Evolutionary conservation across 768 basidiomycete species (phyloP), one percentile per base, ranked within the genome.

Genomic region (Calocera viscosa): DNA sequence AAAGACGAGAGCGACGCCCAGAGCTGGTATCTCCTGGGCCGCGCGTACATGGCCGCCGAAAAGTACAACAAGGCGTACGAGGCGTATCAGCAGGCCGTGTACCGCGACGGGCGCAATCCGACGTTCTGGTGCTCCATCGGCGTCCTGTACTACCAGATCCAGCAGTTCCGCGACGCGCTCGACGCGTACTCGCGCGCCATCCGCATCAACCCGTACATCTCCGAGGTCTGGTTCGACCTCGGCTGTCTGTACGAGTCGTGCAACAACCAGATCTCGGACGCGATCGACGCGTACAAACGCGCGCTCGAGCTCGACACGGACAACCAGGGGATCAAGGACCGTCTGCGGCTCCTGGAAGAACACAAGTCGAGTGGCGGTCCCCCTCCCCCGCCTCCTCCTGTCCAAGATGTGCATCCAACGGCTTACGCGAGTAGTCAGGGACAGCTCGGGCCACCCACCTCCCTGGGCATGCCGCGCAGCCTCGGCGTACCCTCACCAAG

Each of bases 91-190:
- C 96, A 99, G 76, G 95, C 96, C 22, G 94, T 99, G 19, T 98
- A 98, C 77, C 90, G 95, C 65, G 96, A 99, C 73, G 96, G 95
- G 24, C 91, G 94, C 67, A 99, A 98, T 75, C 96, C 96, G 0
- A 97, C 96, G 0, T 99, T 97, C 78, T 98, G 96, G 96, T 98
- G 95, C 75, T 95, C 93, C 26, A 99, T 99, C 73, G 96, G 96
- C 60, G 96, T 99, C 0, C 83, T 99, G 1, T 99, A 99, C 76
- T 99, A 96, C 82, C 94, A 99, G 75, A 97, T 99, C 80, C 98
- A 97, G 77, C 96, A 99, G 75, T 99, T 91, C 80, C 92, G 94
- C 65, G 96, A 99, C 73, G 95, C 95, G 1, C 86, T 99, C 39
- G 96, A 99, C 73, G 96, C 96, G 11, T 99, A 99, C 77, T 98